phyloP scores from a whole-genome alignment of 352 stramenopile genomes.

The Globisporangium alternatum region DNA sequence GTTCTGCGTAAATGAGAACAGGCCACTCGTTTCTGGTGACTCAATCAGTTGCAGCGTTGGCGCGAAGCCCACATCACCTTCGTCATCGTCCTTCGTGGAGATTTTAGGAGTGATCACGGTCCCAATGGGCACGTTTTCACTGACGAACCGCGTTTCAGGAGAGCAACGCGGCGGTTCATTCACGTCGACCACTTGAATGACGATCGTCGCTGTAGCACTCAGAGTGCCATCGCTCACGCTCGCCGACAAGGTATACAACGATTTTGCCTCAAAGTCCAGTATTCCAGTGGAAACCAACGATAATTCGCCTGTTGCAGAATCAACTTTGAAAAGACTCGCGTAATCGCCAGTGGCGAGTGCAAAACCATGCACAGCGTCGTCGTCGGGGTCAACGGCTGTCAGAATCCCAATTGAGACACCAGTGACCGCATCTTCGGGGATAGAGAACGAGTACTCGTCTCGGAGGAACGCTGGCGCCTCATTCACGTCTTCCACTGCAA shows the following conservation, averaged over 20 bases:
- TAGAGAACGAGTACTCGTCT: conserved; percentile 2
- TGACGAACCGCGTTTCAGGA: background rate
- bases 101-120: conserved; percentile 1
- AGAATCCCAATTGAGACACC: background rate
- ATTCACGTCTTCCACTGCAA: conserved; percentile 11
- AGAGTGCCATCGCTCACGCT: conserved; percentile 7
- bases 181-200: conserved; percentile 9
- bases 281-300: background rate
- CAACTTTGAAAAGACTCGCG: conserved; percentile 3
- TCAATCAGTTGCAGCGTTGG: conserved; percentile 4
- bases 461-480: conserved; percentile 4
- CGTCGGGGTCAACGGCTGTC: conserved; percentile 1
- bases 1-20: conserved; percentile 2
- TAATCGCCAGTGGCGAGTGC: background rate
- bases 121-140: conserved; percentile 7
- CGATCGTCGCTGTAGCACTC: background rate
- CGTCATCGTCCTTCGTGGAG: conserved; percentile 2
- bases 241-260: background rate
- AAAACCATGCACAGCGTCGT: background rate
- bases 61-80: background rate
- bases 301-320: conserved; percentile 3
- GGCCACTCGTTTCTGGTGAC: background rate
- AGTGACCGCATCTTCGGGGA: background rate
- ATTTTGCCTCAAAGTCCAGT: conserved; percentile 5
- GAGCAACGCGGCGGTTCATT: conserved; percentile 10